These are phyloP conservation scores for rapeseed (Brassica napus) DNA, from an alignment of 345 rosid genomes.

Conservation along the genomic window DNA sequence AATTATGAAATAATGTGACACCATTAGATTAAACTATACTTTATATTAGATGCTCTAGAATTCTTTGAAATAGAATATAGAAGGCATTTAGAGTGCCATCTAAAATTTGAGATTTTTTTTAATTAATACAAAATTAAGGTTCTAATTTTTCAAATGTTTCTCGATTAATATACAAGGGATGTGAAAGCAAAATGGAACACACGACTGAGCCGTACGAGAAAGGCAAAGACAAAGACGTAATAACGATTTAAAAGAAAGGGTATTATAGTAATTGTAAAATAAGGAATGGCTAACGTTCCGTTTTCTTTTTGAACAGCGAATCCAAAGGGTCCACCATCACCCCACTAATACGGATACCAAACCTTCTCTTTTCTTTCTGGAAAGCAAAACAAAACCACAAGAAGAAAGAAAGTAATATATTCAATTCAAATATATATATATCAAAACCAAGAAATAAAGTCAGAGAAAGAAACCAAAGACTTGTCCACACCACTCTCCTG, in stretches of 20 bases:
- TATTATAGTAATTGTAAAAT: background rate
- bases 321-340: slow-evolving; percentile 19
- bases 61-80: too few relatives aligned
- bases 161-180: too few relatives aligned
- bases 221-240: slow-evolving; percentile 32
- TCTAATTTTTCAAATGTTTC: too few relatives aligned
- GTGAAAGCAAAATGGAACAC: slow-evolving; percentile 21
- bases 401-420: slow-evolving; percentile 14
- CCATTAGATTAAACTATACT: too few relatives aligned
- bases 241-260: slow-evolving; percentile 1
- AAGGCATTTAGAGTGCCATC: too few relatives aligned
- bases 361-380: slow-evolving; percentile 28
- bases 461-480: background rate
- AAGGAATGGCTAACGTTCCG: slow-evolving; percentile 12
- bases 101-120: too few relatives aligned
- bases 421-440: background rate
- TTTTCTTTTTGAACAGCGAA: slow-evolving; percentile 28
- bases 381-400: slow-evolving; percentile 23
- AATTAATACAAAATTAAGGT: too few relatives aligned
- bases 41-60: too few relatives aligned
- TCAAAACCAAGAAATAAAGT: background rate
- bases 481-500: slow-evolving; percentile 30
- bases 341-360: slow-evolving; percentile 25
- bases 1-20: too few relatives aligned
- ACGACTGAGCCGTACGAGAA: slow-evolving; percentile 21